Evolutionary conservation across 371 early-diverging fungal genomes (phyloP).

Genomic region (Smittium mucronatum): DNA sequence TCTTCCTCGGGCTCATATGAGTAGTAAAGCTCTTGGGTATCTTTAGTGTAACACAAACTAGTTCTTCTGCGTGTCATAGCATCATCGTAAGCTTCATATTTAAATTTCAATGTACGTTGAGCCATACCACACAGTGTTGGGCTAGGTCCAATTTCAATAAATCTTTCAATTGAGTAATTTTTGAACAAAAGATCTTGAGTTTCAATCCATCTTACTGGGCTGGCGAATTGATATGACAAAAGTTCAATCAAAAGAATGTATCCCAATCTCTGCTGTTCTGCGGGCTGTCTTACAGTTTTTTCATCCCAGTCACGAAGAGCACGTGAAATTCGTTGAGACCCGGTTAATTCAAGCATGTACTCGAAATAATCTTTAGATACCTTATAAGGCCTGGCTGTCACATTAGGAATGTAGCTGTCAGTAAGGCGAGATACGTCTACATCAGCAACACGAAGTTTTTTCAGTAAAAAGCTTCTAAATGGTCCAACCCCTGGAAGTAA

Average conservation of each 20-base stretch:
- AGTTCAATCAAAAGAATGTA: slow-evolving; percentile 78
- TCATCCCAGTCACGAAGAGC: slow-evolving; percentile 77
- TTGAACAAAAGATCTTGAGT: slow-evolving; percentile 88
- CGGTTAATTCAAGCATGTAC: slow-evolving; percentile 56
- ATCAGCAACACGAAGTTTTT: slow-evolving; percentile 63
- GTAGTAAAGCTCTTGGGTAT: slow-evolving; percentile 86
- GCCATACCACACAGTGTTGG: slow-evolving; percentile 89
- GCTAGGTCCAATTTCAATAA: slow-evolving; percentile 87
- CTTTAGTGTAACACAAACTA: slow-evolving; percentile 74
- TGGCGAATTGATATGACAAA: slow-evolving; percentile 87
- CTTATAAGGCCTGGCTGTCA: slow-evolving; percentile 84
- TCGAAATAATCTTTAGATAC: slow-evolving; percentile 67
- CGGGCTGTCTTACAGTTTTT: slow-evolving; percentile 43
- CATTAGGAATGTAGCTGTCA: slow-evolving; percentile 86
- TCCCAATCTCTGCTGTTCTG: slow-evolving; percentile 74
- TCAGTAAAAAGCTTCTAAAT: slow-evolving; percentile 78
- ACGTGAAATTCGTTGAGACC: slow-evolving; percentile 54
- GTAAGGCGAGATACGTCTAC: slow-evolving; percentile 63
- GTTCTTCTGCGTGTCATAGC: slow-evolving; percentile 80
- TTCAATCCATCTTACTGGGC: slow-evolving; percentile 94
- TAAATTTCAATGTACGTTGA: slow-evolving; percentile 83
- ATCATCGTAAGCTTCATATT: slow-evolving; percentile 91
- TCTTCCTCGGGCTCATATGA: slow-evolving; percentile 58
- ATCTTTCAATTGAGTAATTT: slow-evolving; percentile 62
- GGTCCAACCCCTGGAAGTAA: slow-evolving; percentile 77